Evolutionary conservation across 2,329 filamentous ascomycete genomes (phyloP).

Genomic region (Triangularia setosa): DNA sequence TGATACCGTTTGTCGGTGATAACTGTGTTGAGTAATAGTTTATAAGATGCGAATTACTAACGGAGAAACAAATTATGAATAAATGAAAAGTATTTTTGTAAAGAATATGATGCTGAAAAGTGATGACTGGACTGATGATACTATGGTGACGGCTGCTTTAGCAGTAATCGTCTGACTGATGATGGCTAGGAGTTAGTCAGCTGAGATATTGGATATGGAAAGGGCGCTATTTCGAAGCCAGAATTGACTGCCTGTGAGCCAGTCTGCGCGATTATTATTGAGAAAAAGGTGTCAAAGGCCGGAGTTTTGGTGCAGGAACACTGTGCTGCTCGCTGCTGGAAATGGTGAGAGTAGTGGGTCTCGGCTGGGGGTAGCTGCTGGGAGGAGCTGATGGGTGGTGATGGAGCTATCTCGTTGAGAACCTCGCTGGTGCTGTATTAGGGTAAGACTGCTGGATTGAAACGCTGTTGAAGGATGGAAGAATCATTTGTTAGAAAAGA

Average conservation of each 20-base stretch:
- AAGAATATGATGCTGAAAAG: neutral
- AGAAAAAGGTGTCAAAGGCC: neutral
- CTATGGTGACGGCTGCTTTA: neutral
- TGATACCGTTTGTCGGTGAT: neutral
- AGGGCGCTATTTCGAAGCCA: neutral
- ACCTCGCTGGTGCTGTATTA: no score
- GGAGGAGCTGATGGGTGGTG: no score
- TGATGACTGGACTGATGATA: neutral
- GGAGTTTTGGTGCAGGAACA: neutral
- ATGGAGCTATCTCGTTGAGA: no score
- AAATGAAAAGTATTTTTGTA: neutral
- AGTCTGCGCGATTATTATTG: neutral
- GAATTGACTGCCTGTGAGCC: neutral
- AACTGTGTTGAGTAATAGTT: neutral
- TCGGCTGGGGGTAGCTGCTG: no score
- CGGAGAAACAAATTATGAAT: neutral
- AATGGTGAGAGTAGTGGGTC: no score
- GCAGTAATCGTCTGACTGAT: neutral
- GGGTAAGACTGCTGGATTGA: no score
- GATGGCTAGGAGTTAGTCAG: neutral
- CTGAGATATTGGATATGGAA: neutral
- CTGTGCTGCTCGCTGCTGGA: neutral
- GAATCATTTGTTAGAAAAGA: no score
- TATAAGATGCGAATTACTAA: neutral
- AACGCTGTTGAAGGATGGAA: no score